phyloP scores from a whole-genome alignment of 108 stramenopile genomes.

The Craspedostauros australis region DNA sequence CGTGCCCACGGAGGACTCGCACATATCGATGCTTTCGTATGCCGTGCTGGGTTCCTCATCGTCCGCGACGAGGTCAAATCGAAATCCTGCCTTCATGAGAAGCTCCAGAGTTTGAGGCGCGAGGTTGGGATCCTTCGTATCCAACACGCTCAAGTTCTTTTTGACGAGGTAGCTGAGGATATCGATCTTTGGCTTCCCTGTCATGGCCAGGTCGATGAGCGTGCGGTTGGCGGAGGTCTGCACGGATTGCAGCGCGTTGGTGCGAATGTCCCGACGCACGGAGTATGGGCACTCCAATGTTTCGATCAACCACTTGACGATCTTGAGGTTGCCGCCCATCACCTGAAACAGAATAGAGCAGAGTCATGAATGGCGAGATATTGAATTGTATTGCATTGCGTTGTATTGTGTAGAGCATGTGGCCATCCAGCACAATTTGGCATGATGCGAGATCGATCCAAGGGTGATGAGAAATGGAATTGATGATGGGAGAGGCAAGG shows the following conservation, averaged over 20 bases:
- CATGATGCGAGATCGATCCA: too few relatives aligned
- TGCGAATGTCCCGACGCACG: slow-evolving; percentile 10
- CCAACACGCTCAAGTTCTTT: slow-evolving; percentile 16
- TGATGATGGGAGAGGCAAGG: too few relatives aligned
- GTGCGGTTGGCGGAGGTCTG: slow-evolving; percentile 31
- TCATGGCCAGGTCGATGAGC: slow-evolving; percentile 47
- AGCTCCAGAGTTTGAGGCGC: slow-evolving; percentile 54
- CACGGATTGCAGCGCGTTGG: slow-evolving; percentile 16
- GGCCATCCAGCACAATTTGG: too few relatives aligned
- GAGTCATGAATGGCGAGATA: not conserved
- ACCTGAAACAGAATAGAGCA: slow-evolving; percentile 2
- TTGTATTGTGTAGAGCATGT: too few relatives aligned
- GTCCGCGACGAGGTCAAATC: not conserved
- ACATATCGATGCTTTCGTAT: slow-evolving; percentile 1
- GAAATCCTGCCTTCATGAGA: slow-evolving; percentile 21
- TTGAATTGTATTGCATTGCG: not conserved
- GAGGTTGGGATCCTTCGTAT: slow-evolving; percentile 32
- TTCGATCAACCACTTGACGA: slow-evolving; percentile 73
- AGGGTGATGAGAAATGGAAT: too few relatives aligned
- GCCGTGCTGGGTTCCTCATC: not conserved
- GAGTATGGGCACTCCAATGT: slow-evolving; percentile 60
- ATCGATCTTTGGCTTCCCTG: slow-evolving; percentile 39
- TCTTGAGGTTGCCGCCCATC: slow-evolving; percentile 51
- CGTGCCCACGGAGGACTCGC: slow-evolving; percentile 10
- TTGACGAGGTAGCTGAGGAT: slow-evolving; percentile 35